Conservation (phyloP, 306 rosid species). For the Prunus campanulata region DNA sequence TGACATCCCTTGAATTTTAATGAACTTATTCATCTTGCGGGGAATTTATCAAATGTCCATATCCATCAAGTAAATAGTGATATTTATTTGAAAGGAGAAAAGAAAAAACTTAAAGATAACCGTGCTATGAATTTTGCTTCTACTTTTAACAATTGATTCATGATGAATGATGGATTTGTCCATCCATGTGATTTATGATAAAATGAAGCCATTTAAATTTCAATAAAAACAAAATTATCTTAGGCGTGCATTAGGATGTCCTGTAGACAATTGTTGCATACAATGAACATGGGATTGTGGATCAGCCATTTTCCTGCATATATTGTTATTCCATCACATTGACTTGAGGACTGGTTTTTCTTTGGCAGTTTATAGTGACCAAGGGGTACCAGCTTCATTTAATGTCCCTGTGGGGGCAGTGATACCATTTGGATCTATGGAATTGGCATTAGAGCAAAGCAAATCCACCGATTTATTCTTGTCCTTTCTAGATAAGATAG, state of each 20-base stretch:
- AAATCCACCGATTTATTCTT: conserved; percentile 56
- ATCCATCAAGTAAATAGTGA: not conserved
- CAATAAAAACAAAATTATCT: not conserved
- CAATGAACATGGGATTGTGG: not conserved
- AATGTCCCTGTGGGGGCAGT: conserved; percentile 84
- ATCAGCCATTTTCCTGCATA: conserved; percentile 10
- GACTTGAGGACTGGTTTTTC: conserved; percentile 24
- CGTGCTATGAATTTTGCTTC: not conserved
- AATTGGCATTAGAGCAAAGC: conserved; percentile 65
- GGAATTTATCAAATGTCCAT: not conserved
- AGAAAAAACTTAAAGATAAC: too few relatives aligned
- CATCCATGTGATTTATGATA: not conserved
- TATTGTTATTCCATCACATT: not conserved
- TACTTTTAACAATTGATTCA: not conserved
- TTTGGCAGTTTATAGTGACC: conserved; percentile 68
- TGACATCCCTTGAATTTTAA: too few relatives aligned
- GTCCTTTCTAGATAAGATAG: conserved; percentile 58
- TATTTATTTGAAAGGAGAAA: not conserved
- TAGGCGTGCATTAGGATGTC: not conserved
- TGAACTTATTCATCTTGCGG: too few relatives aligned
- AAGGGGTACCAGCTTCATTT: conserved; percentile 81
- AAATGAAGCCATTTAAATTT: not conserved
- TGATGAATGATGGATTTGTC: not conserved
- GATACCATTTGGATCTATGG: conserved; percentile 94
- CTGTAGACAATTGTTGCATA: not conserved